A percentile compares a stretch with the other conserved stretches of the same genome.
phyloP scores from a whole-genome alignment of 1,284 basidiomycete species.

The Leccinum huronense region DNA sequence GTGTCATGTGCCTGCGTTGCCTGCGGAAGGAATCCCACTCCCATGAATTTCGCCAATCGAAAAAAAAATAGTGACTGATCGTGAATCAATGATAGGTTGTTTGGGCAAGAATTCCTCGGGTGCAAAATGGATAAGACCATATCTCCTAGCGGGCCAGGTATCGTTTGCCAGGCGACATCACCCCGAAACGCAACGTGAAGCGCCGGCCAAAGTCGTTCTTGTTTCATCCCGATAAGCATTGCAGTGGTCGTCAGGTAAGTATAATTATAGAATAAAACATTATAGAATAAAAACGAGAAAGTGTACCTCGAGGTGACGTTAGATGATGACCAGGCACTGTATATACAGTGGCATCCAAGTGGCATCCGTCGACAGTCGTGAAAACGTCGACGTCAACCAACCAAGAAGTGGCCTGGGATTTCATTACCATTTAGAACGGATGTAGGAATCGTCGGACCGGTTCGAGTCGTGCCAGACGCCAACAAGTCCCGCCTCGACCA shows the following conservation, averaged over 20 bases:
- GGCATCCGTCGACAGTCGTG: neutral
- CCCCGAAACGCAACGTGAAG: neutral
- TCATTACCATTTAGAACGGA: too few species aligned
- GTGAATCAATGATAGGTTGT: neutral
- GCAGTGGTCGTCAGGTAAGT: neutral
- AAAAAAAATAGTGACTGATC: neutral
- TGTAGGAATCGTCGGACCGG: neutral
- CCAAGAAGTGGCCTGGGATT: too few species aligned
- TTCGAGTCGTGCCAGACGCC: neutral
- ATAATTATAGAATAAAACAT: neutral
- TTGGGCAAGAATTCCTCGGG: neutral
- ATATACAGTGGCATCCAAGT: neutral
- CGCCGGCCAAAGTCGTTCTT: neutral
- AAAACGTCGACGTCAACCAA: neutral
- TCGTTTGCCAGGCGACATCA: neutral
- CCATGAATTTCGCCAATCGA: neutral
- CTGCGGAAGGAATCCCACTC: neutral
- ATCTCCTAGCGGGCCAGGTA: too few species aligned
- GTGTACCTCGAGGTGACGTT: neutral
- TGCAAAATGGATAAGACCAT: neutral
- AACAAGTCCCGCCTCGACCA: neutral
- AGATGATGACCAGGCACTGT: neutral
- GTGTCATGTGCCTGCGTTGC: neutral
- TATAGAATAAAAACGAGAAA: neutral
- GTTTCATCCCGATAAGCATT: neutral